These are phyloP conservation scores for Colletotrichum lentis DNA, from an alignment of 2,329 filamentous ascomycete genomes.

Conservation along the genomic window DNA sequence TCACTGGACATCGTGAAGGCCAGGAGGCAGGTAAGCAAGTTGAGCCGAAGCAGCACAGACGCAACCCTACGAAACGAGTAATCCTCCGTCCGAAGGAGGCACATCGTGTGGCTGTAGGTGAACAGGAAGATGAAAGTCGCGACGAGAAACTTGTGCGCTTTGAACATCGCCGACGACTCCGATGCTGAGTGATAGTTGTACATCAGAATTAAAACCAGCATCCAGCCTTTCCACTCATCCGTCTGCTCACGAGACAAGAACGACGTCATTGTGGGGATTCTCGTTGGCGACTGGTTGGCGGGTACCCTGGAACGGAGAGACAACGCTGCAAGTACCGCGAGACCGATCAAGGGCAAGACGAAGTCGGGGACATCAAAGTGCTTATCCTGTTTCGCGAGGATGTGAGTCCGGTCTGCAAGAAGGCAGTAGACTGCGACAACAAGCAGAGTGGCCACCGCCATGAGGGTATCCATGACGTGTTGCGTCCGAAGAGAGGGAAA, in stretches of 20 bases:
- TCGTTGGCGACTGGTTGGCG: neutral
- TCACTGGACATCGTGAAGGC: constrained; percentile 64
- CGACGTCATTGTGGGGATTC: constrained; percentile 16
- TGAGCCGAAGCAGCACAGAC: constrained; percentile 60
- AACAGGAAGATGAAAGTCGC: constrained; percentile 70
- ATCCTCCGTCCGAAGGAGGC: constrained; percentile 64
- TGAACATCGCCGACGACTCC: constrained; percentile 60
- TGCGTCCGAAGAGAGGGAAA: constrained; percentile 42
- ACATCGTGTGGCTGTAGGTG: constrained; percentile 67
- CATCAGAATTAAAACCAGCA: constrained; percentile 62
- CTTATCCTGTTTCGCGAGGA: constrained; percentile 62
- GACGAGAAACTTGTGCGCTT: constrained; percentile 62
- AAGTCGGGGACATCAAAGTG: constrained; percentile 48
- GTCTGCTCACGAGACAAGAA: constrained; percentile 63
- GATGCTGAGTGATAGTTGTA: constrained; percentile 66
- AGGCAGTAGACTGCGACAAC: constrained; percentile 54
- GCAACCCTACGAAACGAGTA: constrained; percentile 63
- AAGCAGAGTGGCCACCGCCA: constrained; percentile 43
- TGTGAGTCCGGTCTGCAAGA: constrained; percentile 61
- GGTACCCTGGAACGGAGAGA: constrained; percentile 26
- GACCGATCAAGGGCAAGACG: constrained; percentile 39
- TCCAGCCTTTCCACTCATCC: constrained; percentile 73
- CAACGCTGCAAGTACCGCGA: constrained; percentile 40
- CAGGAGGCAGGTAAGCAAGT: constrained; percentile 62
- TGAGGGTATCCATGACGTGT: constrained; percentile 40